phyloP scores from a whole-genome alignment of 306 rosid species.

The Quercus aquifolioides region DNA sequence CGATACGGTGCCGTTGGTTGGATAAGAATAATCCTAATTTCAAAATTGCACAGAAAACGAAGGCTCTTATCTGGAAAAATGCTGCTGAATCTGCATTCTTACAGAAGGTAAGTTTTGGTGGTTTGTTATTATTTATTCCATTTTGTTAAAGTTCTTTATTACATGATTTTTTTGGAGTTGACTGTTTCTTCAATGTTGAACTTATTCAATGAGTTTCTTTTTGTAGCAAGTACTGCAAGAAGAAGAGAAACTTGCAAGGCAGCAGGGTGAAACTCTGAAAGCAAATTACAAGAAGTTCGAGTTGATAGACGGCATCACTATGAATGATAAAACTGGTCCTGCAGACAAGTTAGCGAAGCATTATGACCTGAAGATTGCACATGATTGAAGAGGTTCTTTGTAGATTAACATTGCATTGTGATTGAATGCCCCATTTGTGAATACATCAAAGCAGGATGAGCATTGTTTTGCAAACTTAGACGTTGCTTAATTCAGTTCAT shows the following conservation, averaged over 20 bases:
- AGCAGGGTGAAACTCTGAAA: constrained; percentile 51
- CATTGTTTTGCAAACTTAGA: neutral
- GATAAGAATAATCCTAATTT: constrained; percentile 61
- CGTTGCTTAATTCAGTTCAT: neutral
- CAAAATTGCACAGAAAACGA: constrained; percentile 45
- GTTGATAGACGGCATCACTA: constrained; percentile 41
- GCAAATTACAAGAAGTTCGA: constrained; percentile 51
- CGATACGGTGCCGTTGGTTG: constrained; percentile 48
- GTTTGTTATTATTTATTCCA: neutral
- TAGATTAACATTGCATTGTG: neutral
- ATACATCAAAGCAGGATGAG: neutral
- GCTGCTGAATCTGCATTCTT: constrained; percentile 45
- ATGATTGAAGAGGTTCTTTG: constrained; percentile 22
- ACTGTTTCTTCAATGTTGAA: neutral
- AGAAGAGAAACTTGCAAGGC: constrained; percentile 61
- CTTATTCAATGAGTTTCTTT: neutral
- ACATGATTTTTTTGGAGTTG: neutral
- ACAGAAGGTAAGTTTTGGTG: constrained; percentile 39
- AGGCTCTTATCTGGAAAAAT: constrained; percentile 49
- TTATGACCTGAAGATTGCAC: constrained; percentile 29
- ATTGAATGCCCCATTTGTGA: neutral
- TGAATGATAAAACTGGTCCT: constrained; percentile 52
- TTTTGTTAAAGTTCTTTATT: constrained; percentile 1
- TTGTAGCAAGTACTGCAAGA: constrained; percentile 49
- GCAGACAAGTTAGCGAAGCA: constrained; percentile 37